Base-by-base conservation (phyloP, 1,284 basidiomycete species). In the Boletellus deceptivus region DNA sequence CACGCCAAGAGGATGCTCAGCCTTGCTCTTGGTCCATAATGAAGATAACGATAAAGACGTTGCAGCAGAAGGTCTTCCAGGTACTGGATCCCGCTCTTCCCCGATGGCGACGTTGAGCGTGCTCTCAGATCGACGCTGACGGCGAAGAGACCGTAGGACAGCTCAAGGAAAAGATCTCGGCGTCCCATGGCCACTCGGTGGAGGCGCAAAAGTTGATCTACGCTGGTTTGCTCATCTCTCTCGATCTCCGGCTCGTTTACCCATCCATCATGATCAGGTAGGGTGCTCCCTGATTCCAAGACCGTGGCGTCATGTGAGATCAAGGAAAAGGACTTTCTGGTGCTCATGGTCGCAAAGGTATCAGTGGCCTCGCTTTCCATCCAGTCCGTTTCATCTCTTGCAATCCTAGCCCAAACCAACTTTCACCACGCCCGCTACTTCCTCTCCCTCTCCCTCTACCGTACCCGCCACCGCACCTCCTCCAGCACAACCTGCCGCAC, bases 321-420 rank as follows among this genome's bases (percentile, higher is more conserved):
- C 77, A 96, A 98, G 75, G 96, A 99, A 74, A 99, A 98, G 76
- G 96, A 98, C 70, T 99, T 99, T 75, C 77, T 99, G 53, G 97
- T 99, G 17, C 83, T 99, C 43, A 99, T 99, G 96, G 91, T 98
- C 41, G 86, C 93, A 49, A 99, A 98, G 84, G 93, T 94, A 58
- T 54, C 65, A 36, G 37, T 41, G 47, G 27, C 34, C 38, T 24
- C 17, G 2, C 47, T 46, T 40, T 29, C 25, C 16, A 24, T 40
- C 7, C 24, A 20, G 27, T 22, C 35, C 20, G 11, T 39, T 49
- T 57, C 29, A 67, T 46, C 24, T 40, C 22, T 35, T 39, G 14
- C 24, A n/a, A 27, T 25, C 48, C 24, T 55, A 86, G 81, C 83
- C 83, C 20, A 85, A 89, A 68, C 75, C 84, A 3, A 73, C 75